Conservation (phyloP, 257 asterid species). For the Ilex aquifolium region DNA sequence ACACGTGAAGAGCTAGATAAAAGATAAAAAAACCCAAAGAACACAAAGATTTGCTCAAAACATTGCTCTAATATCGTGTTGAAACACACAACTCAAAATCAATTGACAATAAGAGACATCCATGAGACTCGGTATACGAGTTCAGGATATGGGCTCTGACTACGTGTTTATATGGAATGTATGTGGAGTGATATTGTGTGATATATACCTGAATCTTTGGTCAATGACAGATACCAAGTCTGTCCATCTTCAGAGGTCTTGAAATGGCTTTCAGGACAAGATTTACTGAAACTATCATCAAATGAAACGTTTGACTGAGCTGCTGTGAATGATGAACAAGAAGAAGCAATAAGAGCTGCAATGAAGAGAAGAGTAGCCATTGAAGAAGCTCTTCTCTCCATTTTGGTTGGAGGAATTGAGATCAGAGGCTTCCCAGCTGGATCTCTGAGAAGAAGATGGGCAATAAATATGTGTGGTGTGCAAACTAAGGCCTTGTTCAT, state of each 20-base stretch:
- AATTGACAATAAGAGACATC: too few species aligned
- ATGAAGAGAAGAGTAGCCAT: conserved; percentile 24
- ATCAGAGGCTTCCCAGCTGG: conserved; percentile 13
- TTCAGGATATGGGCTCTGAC: too few species aligned
- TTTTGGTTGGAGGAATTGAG: conserved; percentile 9
- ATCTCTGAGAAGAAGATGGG: conserved; percentile 13
- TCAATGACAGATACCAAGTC: conserved; percentile 80
- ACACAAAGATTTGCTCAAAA: too few species aligned
- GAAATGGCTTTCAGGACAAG: conserved; percentile 76
- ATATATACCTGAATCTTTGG: conserved; percentile 55
- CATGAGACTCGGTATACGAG: too few species aligned
- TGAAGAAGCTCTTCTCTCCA: conserved; percentile 41
- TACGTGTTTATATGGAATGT: too few species aligned
- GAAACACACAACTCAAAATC: too few species aligned
- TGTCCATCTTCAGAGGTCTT: conserved; percentile 84
- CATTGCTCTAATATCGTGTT: too few species aligned
- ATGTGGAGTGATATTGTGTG: too few species aligned
- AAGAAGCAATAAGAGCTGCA: conserved; percentile 16
- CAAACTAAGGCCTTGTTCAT: conserved; percentile 2
- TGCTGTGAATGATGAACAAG: conserved; percentile 26
- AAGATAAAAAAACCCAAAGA: too few species aligned
- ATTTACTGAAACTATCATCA: conserved; percentile 63
- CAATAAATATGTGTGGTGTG: conserved; percentile 11
- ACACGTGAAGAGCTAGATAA: too few species aligned
- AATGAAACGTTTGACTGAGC: conserved; percentile 32